Base-by-base conservation (phyloP, 169 alveolate genomes). In the Plasmodium billcollinsi region DNA sequence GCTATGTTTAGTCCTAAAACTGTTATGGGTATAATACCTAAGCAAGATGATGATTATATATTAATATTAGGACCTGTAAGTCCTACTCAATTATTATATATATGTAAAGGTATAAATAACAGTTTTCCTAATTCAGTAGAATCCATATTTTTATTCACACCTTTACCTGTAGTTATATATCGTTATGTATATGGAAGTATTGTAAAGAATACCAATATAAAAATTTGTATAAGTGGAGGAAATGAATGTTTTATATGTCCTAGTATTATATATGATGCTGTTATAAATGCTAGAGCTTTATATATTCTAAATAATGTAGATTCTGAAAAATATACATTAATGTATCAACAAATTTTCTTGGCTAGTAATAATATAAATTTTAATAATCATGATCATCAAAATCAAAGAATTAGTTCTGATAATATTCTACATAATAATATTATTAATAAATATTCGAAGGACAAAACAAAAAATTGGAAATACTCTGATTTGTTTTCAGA, bases 181-280 rank as follows among this genome's bases (percentile, higher is more conserved):
- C 73, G 90, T n/a, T 85, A 75, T 24, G 95, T 94, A 9, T 92
- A 94, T 86, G 88, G 93, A 33, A 93, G 96, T 18, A 90, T 94
- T 14, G 91, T 90, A 6, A 88, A 91, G 45, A 94, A 94, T 70
- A 93, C 96, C 0, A 88, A 94, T 21, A 88, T 94, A n/a, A 94
- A 94, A 70, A 67, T 94, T 12, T 90, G 90, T 14, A 94, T 94
- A 8, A 66, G 89, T 52, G 96, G 96, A n/a, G 96, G 96, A 2
- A 83, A 83, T 47, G 91, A 83, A 69, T 83, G 91, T 29, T 83
- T 83, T 54, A 83, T 83, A 0, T 83, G 91, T 45, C 91, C 91
- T 1, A 83, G 91, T 20, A 69, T 83, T 65, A 83, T 83, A 0
- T 83, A 83, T 43, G 91, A 83, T 58, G 91, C 91, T 39, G 91